Base-by-base conservation (phyloP, 1,139 yeast species). In the Lodderomyces pseudojiufengensis region DNA sequence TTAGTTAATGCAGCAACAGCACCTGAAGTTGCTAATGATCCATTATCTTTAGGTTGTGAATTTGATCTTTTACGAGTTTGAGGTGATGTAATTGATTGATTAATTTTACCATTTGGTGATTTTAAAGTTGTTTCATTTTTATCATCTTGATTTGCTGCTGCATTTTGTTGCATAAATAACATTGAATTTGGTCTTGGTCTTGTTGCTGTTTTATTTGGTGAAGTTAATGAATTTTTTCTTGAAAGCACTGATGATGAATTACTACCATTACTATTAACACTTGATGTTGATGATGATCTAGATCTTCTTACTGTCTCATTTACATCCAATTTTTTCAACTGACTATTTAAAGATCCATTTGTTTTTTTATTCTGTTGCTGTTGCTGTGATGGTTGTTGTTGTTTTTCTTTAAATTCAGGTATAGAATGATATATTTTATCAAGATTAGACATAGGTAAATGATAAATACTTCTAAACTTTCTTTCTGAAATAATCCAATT, bases 401-500 rank as follows among this genome's bases (percentile, higher is more conserved):
- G 24, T 31, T 18, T 22, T n/a, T 16, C 24, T 23, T 25, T 45
- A 11, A 37, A 36, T 29, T 46, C 52, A 18, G 45, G 48, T 20
- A 45, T 32, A n/a, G 37, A 31, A 14, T 50, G 49, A 33, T 38
- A 42, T n/a, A 46, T 40, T 10, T 50, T 55, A 15, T 52, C 33
- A 34, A 62, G 48, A 25, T 51, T 44, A 26, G 47, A 49, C 32
- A 43, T 49, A 1, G 70, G 73, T 26, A 69, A 48, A 22, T 50
- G 51, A 44, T 65, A 60, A 3, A 47, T 46, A 36, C 54, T 60
- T 42, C 76, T 54, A 41, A 69, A 70, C 18, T 57, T 50, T 31
- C 67, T 40, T 44, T 70, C 76, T 12, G 61, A 51, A 5, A 52
- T 31, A 1, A 66, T 45, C 76, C 76, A 70, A 18, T 45, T 41